Conservation (phyloP, 305 asterid species). For the Fraxinus angustifolia region DNA sequence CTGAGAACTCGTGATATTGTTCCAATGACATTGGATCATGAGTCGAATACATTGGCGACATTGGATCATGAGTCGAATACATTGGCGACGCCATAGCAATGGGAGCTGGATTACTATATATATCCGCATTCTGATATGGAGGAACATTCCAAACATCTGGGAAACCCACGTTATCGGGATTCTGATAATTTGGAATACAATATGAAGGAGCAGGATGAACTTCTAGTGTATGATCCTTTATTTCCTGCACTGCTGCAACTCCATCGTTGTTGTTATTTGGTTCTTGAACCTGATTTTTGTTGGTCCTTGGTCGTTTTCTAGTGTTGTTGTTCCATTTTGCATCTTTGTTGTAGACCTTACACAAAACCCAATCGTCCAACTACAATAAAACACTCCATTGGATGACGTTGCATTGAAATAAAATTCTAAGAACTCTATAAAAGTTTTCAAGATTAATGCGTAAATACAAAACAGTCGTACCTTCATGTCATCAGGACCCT, state of each 20-base stretch:
- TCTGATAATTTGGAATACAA: neutral
- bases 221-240: neutral
- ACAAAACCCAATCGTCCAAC: neutral
- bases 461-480: neutral
- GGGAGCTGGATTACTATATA: neutral
- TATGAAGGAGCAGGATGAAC: neutral
- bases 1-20: neutral
- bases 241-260: neutral
- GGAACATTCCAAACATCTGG: neutral
- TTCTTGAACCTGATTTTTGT: neutral
- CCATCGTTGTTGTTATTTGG: neutral
- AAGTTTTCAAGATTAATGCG: neutral
- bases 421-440: neutral
- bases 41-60: neutral
- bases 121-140: neutral
- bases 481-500: neutral
- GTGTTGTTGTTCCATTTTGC: neutral
- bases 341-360: constrained; percentile 4
- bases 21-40: neutral
- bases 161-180: neutral
- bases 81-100: neutral
- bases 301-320: neutral
- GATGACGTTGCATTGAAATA: neutral
- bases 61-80: neutral
- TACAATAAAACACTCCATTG: neutral